Base-by-base conservation (phyloP, 2,329 filamentous ascomycete species). In the Pseudocercospora crystallina region DNA sequence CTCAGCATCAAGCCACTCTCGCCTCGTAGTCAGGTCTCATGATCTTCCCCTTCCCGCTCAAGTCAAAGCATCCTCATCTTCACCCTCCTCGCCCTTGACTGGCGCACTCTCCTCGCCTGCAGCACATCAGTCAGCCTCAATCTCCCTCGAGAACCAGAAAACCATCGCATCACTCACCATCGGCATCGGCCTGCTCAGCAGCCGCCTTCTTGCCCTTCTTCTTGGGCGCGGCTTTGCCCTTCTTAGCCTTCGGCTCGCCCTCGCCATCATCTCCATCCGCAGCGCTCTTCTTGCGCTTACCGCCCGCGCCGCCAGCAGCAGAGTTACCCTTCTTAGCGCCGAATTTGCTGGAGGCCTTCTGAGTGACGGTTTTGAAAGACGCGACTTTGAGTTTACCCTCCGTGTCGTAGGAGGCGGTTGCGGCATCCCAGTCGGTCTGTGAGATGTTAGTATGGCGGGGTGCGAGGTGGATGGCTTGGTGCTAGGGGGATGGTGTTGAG, bases 331-430 rank as follows among this genome's bases (percentile, higher is more conserved):
- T 48, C 33, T 46, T 46, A 15, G 26, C 34, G 15, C 32, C 11
- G 29, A 30, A 36, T 35, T 54, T 56, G 26, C 13, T 36, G 47
- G 42, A 38, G 14, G 50, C 50, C 5, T 40, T 34, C 10, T 33
- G 15, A 3, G 55, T 54, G 13, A 60, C 50, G 17, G 52, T 58
- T 45, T 56, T 56, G 57, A 60, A 60, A 8, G 52, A 56, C 10
- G 47, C 53, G 33, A 53, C n/a, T 43, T 60, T 42, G n/a, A 34
- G n/a, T 29, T 60, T 54, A n/a, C 47, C 43, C 14, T 56, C 49
- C 2, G 55, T 50, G 37, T 60, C 53, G 50, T 50, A 58, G 12
- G 31, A 11, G 2, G 37, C 26, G 32, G 43, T 3, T 8, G 57
- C 53, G 30, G 29, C 49, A 2, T 50, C 53, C 57, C 57, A 60